Base-by-base conservation (phyloP, 2,329 filamentous ascomycete species). In the Chaetomium strumarium region DNA sequence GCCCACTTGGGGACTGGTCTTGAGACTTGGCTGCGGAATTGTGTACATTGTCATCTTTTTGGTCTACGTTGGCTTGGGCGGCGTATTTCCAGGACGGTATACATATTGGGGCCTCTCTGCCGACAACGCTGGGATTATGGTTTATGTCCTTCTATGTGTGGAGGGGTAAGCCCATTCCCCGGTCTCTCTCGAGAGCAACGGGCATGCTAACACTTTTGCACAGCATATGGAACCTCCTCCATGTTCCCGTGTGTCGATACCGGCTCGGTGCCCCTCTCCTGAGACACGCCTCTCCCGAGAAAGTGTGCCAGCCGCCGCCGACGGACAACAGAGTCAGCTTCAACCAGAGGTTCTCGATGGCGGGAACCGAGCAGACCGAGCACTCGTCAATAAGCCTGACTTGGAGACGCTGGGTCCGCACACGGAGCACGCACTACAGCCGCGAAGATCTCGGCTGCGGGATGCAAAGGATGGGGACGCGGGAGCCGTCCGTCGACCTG, bases 101-200 rank as follows among this genome's bases (percentile, higher is more conserved):
- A 61, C 63, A 0, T 72, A 69, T 59, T 73, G 70, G 69, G 66
- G 62, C 16, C 56, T 73, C 46, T 29, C 57, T 38, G 54, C 61
- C 6, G 55, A 55, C 17, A 62, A 60, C 36, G 61, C 68, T 2
- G 63, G 65, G 9, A 62, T 62, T 9, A 55, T 70, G 43, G 64
- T 70, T 8, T 66, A 72, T 52, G 57, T 66, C 45, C 66, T 73
- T 46, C 59, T 73, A 17, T 71, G 68, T 63, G 57, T 65, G 20
- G 61, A 67, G 46, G 64, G 67, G 55, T 60, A 48, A 33, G 59
- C 51, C 12, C 12, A 5, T 24, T 31, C 13, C 13, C 17, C 40
- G 13, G 2, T 43, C 10, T n/a, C 34, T 14, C 39, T n/a, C n/a
- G n/a, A n/a, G 9, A 20, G 9, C 9, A 29, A 11, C 5, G 5